A percentile compares a stretch with the other conserved stretches of the same genome.
Conservation (phyloP, 352 stramenopile species). For the Globisporangium nagaii region DNA sequence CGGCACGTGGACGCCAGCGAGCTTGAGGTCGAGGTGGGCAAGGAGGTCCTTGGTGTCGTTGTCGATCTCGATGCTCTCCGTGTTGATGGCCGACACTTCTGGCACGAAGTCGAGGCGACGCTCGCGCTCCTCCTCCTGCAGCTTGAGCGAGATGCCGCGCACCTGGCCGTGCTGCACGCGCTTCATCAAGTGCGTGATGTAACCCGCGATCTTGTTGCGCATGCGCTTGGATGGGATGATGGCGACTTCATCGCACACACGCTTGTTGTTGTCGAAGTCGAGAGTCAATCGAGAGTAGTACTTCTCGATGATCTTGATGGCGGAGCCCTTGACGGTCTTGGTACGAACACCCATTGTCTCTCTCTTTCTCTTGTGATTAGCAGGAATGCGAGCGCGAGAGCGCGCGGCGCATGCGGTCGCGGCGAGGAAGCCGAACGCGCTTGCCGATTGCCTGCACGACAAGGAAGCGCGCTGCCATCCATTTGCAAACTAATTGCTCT, state of each 20-base stretch:
- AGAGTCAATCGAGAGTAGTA: slow-evolving; percentile 99
- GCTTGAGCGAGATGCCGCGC: slow-evolving; percentile 99
- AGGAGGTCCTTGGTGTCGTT: slow-evolving; percentile 98
- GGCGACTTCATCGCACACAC: slow-evolving; percentile 94
- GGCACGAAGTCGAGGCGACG: slow-evolving; percentile 99
- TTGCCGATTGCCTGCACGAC: no score
- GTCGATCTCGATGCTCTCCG: slow-evolving; percentile 96
- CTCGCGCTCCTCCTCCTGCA: slow-evolving; percentile 99
- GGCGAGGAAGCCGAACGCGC: no score
- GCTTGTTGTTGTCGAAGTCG: slow-evolving; percentile 99
- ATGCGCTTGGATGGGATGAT: slow-evolving; percentile 99
- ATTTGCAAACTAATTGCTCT: not conserved
- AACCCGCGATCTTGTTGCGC: slow-evolving; percentile 99
- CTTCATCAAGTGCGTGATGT: slow-evolving; percentile 99
- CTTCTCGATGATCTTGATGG: slow-evolving; percentile 99
- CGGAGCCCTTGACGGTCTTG: slow-evolving; percentile 99
- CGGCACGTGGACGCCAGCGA: slow-evolving; percentile 85
- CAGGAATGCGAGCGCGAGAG: slow-evolving; percentile 7
- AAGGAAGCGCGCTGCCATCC: not conserved
- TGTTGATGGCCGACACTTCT: slow-evolving; percentile 94
- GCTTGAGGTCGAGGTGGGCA: slow-evolving; percentile 92
- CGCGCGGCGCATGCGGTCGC: not conserved
- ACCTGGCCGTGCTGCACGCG: slow-evolving; percentile 99
- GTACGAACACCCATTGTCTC: slow-evolving; percentile 97
- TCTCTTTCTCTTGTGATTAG: slow-evolving; percentile 25